Conservation (phyloP, 2,329 filamentous ascomycete species). For the Ophiognomonia clavigignenti-juglandacearum region DNA sequence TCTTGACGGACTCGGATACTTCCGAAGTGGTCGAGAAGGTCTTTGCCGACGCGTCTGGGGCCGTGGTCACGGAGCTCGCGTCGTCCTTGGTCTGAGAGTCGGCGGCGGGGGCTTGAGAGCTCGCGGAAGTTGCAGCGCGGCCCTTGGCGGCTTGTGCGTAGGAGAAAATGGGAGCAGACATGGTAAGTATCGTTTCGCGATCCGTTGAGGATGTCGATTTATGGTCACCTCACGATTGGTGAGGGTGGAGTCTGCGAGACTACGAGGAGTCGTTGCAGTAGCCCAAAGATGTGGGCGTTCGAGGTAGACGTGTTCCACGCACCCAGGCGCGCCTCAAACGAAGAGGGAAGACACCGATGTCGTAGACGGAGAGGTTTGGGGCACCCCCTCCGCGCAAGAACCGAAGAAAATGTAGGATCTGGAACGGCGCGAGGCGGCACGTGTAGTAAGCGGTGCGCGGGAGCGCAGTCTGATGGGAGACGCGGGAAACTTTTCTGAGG, state of each 20-base stretch:
- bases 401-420: background rate
- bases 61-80: conserved; percentile 28
- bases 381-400: conserved; percentile 7
- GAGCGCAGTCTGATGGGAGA: too few species aligned
- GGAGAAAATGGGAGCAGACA: conserved; percentile 66
- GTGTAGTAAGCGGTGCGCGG: conserved; percentile 4
- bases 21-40: conserved; percentile 32
- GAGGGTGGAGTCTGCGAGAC: conserved; percentile 6
- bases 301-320: conserved; percentile 10
- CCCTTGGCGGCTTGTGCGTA: conserved; percentile 96
- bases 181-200: conserved; percentile 21
- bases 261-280: conserved; percentile 9
- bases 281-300: conserved; percentile 10
- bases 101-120: conserved; percentile 26
- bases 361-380: conserved; percentile 8
- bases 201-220: conserved; percentile 4
- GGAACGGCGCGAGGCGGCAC: background rate
- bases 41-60: conserved; percentile 30
- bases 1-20: conserved; percentile 22
- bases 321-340: conserved; percentile 13
- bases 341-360: conserved; percentile 9
- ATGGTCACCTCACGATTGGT: conserved; percentile 6
- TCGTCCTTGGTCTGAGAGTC: conserved; percentile 30
- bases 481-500: background rate
- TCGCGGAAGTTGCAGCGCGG: conserved; percentile 43